These are phyloP conservation scores for Fragaria nilgerrensis DNA, from an alignment of 306 rosid genomes.

Conservation along the genomic window DNA sequence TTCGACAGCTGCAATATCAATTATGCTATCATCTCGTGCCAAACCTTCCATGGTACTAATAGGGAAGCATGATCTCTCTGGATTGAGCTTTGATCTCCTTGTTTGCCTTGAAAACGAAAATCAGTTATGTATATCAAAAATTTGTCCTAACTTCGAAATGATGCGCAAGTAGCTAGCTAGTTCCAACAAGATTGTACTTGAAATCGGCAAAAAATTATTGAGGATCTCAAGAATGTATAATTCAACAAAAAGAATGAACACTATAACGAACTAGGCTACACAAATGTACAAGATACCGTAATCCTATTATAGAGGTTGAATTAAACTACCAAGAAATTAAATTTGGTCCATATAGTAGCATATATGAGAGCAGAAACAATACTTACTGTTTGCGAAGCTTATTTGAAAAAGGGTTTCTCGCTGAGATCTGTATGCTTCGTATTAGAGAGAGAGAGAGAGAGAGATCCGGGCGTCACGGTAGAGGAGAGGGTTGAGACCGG, in stretches of 20 bases:
- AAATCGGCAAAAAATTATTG: background rate
- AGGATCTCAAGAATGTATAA: background rate
- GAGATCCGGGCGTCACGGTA: too few species aligned
- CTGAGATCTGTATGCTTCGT: background rate
- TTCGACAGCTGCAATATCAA: background rate
- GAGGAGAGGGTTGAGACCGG: too few species aligned
- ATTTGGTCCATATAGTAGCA: too few species aligned
- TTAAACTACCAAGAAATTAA: background rate
- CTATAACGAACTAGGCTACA: background rate
- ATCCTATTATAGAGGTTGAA: background rate
- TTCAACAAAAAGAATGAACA: too few species aligned
- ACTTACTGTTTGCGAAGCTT: background rate
- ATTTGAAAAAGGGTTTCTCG: too few species aligned
- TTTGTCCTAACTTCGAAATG: background rate
- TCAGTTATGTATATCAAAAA: too few species aligned
- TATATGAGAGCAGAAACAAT: background rate
- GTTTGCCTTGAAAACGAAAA: background rate
- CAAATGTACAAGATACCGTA: background rate
- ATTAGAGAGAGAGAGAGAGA: too few species aligned
- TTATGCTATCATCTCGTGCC: background rate
- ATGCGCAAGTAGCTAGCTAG: too few species aligned
- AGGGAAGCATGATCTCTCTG: too few species aligned
- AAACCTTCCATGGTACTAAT: background rate
- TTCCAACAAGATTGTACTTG: background rate
- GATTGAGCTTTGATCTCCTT: background rate